Percentiles rank a stretch among this genome's conserved stretches.
Conservation (phyloP, 805 yeast species). For the Isabelozyma rhagii region DNA sequence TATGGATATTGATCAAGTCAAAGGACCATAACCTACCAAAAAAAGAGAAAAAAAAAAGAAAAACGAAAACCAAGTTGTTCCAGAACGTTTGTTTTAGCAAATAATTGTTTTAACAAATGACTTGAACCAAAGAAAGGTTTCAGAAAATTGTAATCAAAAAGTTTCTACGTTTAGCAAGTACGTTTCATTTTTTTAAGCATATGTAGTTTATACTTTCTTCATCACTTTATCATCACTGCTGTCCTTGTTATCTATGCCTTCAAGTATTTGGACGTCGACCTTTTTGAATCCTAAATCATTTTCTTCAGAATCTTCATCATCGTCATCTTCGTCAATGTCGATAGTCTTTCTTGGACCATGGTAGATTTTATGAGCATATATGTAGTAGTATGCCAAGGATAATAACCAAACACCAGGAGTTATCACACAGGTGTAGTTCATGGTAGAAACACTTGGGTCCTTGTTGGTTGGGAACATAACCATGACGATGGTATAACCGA, state of each 20-base stretch:
- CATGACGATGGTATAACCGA: conserved; percentile 24
- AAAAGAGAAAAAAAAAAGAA: no score
- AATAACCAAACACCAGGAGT: conserved; percentile 28
- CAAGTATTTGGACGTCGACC: background rate
- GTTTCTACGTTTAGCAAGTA: background rate
- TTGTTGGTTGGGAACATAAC: conserved; percentile 50
- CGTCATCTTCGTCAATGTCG: conserved; percentile 9
- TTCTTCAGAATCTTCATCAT: background rate
- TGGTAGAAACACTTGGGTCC: conserved; percentile 30
- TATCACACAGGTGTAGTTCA: conserved; percentile 35
- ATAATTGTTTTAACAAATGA: no score
- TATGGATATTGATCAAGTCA: conserved; percentile 9
- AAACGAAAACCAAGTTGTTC: no score
- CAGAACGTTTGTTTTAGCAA: no score
- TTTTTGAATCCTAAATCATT: background rate
- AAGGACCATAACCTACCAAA: no score
- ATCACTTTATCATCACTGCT: background rate
- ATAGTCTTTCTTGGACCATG: conserved; percentile 28
- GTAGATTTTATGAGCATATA: conserved; percentile 24
- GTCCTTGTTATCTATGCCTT: background rate
- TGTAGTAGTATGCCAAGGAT: conserved; percentile 19
- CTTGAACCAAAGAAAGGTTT: background rate
- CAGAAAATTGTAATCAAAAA: background rate
- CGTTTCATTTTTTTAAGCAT: conserved; percentile 2
- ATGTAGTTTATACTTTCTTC: background rate